phyloP scores from a whole-genome alignment of 1,284 basidiomycete genomes.

The Dichomitus squalens region DNA sequence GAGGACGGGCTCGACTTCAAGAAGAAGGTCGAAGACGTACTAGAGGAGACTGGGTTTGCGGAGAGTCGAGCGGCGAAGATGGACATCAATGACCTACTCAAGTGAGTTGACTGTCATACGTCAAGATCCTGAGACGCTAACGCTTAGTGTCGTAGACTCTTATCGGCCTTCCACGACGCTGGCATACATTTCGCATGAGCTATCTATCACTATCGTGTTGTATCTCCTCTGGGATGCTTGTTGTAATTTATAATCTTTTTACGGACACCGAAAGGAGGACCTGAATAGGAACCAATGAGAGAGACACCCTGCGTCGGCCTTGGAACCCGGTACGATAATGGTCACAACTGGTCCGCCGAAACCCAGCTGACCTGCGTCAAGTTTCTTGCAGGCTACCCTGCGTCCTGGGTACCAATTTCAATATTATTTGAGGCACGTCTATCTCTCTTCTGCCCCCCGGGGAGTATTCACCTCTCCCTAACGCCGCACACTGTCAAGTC shows the following conservation, averaged over 20 bases:
- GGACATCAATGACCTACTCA: slow-evolving; percentile 78
- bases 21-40: slow-evolving; percentile 74
- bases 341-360: too few relatives aligned
- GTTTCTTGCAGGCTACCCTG: not conserved
- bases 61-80: slow-evolving; percentile 80
- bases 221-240: not conserved
- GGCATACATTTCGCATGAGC: slow-evolving; percentile 81
- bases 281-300: too few relatives aligned
- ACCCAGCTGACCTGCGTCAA: too few relatives aligned
- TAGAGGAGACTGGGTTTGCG: slow-evolving; percentile 64
- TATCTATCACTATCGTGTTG: not conserved
- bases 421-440: not conserved
- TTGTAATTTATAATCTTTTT: not conserved
- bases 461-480: not conserved
- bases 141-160: slow-evolving; percentile 44
- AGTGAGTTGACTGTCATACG: slow-evolving; percentile 43
- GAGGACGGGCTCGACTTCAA: slow-evolving; percentile 77
- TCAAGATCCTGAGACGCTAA: not conserved
- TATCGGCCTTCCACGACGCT: slow-evolving; percentile 81
- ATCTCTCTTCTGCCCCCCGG: not conserved
- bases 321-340: too few relatives aligned
- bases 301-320: too few relatives aligned
- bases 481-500: not conserved
- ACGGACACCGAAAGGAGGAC: too few relatives aligned
- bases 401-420: not conserved